Conservation (phyloP, 1,284 basidiomycete genomes). For the Amylostereum areolatum region DNA sequence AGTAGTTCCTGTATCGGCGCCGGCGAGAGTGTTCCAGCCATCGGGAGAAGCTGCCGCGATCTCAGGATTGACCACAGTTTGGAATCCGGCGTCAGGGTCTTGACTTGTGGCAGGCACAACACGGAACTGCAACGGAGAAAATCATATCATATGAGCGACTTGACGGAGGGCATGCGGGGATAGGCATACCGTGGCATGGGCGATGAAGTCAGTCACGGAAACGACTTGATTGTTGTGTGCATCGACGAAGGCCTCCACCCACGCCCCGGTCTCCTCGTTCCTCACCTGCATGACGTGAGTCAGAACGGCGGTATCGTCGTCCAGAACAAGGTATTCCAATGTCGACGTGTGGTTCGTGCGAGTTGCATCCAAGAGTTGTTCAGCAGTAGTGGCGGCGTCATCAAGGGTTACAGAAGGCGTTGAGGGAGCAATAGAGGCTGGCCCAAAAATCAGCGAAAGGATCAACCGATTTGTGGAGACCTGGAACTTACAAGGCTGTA, state of each 20-base stretch:
- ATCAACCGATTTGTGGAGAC: no score
- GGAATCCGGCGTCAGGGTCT: constrained; percentile 30
- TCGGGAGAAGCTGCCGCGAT: constrained; percentile 34
- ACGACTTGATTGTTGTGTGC: constrained; percentile 48
- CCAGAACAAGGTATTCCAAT: constrained; percentile 39
- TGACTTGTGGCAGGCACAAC: constrained; percentile 38
- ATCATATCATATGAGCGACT: constrained; percentile 7
- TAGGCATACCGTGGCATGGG: constrained; percentile 35
- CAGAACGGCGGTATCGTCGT: constrained; percentile 43
- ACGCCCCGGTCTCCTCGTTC: constrained; percentile 44
- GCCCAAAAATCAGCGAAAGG: constrained; percentile 5
- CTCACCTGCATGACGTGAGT: constrained; percentile 53
- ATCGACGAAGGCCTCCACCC: constrained; percentile 63
- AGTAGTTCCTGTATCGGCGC: constrained; percentile 13
- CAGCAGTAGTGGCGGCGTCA: constrained; percentile 33
- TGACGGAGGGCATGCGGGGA: not conserved
- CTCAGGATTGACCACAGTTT: constrained; percentile 35
- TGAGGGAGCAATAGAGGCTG: constrained; percentile 29
- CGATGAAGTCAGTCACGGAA: constrained; percentile 48
- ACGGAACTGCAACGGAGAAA: constrained; percentile 27
- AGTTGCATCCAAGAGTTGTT: constrained; percentile 32
- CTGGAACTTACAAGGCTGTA: constrained; percentile 32
- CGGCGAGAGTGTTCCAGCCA: constrained; percentile 37
- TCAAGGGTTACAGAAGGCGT: constrained; percentile 30
- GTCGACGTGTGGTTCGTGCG: constrained; percentile 37